A percentile compares a stretch with the other conserved stretches of the same genome.
phyloP scores from a whole-genome alignment of 352 stramenopile genomes.

The Elongisporangium anandrum region DNA sequence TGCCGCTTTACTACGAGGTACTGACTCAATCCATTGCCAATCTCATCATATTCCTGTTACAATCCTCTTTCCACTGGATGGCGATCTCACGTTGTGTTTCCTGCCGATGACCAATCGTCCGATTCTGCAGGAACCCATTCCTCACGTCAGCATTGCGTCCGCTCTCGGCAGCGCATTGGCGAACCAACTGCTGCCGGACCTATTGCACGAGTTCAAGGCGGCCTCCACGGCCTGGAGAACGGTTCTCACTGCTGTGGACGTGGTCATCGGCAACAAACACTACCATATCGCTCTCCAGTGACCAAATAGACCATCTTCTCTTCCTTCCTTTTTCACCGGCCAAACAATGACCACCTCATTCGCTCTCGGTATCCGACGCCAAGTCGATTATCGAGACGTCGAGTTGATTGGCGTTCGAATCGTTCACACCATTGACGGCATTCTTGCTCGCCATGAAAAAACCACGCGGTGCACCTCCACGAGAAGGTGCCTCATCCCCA shows the following conservation, averaged over 20 bases:
- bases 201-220: slow-evolving; percentile 19
- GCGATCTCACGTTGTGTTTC: slow-evolving; percentile 29
- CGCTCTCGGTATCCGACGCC: slow-evolving; percentile 44
- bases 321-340: too few species aligned
- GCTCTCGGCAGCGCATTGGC: slow-evolving; percentile 44
- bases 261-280: slow-evolving; percentile 82
- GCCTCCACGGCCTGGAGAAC: slow-evolving; percentile 10
- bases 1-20: slow-evolving; percentile 67
- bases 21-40: neutral
- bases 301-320: slow-evolving; percentile 8
- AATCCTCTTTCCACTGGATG: slow-evolving; percentile 1
- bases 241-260: slow-evolving; percentile 41
- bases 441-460: neutral
- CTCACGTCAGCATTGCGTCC: slow-evolving; percentile 78
- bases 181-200: slow-evolving; percentile 26
- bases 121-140: slow-evolving; percentile 58
- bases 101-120: slow-evolving; percentile 20
- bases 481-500: neutral
- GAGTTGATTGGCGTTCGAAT: neutral
- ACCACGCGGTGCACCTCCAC: neutral
- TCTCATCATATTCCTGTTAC: neutral
- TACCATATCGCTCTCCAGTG: slow-evolving; percentile 61
- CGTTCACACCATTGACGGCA: neutral
- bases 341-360: slow-evolving; percentile 9
- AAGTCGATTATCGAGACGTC: slow-evolving; percentile 33